Evolutionary conservation across 2,329 filamentous ascomycete genomes (phyloP).

Genomic region (Calycina herbarum): DNA sequence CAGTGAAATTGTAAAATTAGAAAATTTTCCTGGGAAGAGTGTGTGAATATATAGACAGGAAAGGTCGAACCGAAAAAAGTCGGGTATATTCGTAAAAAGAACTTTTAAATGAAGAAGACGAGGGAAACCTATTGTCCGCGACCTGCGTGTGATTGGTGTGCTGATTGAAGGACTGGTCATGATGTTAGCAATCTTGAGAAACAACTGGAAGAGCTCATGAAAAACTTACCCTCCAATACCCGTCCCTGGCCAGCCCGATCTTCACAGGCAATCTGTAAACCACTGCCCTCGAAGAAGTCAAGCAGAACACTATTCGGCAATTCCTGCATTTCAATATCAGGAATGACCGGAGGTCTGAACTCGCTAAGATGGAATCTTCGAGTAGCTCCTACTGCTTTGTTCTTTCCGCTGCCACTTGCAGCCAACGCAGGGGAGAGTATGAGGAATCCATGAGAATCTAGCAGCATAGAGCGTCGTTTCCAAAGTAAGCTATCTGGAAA

Average conservation of each 20-base stretch:
- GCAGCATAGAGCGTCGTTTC: conserved; percentile 87
- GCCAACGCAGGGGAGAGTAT: conserved; percentile 72
- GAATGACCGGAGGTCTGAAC: conserved; percentile 75
- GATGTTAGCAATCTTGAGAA: not conserved
- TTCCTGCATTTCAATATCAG: conserved; percentile 90
- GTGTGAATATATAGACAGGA: conserved; percentile 11
- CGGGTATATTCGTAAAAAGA: not conserved
- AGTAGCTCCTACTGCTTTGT: conserved; percentile 55
- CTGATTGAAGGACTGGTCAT: conserved; percentile 10
- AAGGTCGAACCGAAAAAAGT: not conserved
- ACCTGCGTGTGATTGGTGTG: conserved; percentile 3
- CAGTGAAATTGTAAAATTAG: not conserved
- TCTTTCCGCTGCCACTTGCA: conserved; percentile 40
- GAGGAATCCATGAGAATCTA: conserved; percentile 81
- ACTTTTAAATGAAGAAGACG: not conserved
- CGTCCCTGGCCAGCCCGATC: conserved; percentile 58
- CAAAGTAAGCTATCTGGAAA: conserved; percentile 95
- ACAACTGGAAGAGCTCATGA: not conserved
- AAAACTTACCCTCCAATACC: conserved; percentile 45
- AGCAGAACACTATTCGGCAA: conserved; percentile 78
- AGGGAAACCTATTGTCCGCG: not conserved
- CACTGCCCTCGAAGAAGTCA: conserved; percentile 61
- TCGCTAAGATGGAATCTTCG: conserved; percentile 86
- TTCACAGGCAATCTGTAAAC: conserved; percentile 65
- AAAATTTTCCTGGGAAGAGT: not conserved